Evolutionary conservation across 768 basidiomycete genomes (phyloP), one percentile per base, ranked within the genome.

Genomic region (Ramaria rubella): DNA sequence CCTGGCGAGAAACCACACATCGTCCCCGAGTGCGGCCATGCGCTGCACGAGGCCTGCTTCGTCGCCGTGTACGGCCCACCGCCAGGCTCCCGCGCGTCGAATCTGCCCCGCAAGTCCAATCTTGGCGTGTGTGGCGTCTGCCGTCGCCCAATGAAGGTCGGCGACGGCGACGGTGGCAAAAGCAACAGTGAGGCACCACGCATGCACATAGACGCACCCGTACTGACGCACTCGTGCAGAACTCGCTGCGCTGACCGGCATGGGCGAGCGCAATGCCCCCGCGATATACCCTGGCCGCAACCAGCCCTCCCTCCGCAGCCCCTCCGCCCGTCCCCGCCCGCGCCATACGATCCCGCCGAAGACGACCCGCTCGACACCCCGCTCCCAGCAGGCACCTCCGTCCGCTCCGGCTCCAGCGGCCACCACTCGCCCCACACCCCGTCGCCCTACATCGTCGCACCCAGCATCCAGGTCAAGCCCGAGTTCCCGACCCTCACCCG

Each of bases 41-140:
- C 92, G 33, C 82, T 99, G n/a, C 96, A 97, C 73, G 87, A 94
- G 89, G 95, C 93, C 15, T 99, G 96, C 70, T 98, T 97, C 69
- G 90, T 85, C 15, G 92, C 93, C 5, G 95, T 98, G 4, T 99
- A 99, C 69, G 95, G 94, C 14, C 90, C 90, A 5, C 85, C 87
- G 11, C 83, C 86, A 14, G 78, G 69, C 58, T 78, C 80, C 63
- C 75, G 73, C 31, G 80, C 73, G 63, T 72, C 77, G 49, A 30
- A 68, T 67, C 68, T 81, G 6, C 77, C 87, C 26, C 75, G 82
- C 69, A 83, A 88, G 72, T 75, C 88, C 45, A 87, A 90, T 66
- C 75, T 96, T 23, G 96, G 96, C 19, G 90, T 99, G 17, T 99
- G 96, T 63, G 96, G 96, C 36, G 93, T 98, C 2, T 99, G 96